These are phyloP conservation scores for Escallonia herrerae DNA, from an alignment of 129 eudicot genomes.

Conservation along the genomic window DNA sequence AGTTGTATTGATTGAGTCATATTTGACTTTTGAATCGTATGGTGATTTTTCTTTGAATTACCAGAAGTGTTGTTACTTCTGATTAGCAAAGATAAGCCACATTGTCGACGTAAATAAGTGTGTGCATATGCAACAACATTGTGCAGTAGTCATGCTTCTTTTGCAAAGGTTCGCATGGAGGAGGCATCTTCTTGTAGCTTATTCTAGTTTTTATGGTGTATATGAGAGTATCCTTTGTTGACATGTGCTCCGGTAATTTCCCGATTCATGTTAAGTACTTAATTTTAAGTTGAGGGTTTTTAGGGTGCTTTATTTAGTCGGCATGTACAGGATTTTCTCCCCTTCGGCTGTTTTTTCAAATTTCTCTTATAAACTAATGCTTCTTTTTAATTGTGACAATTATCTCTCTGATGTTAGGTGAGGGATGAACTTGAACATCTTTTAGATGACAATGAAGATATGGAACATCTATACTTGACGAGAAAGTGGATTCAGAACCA, in stretches of 20 bases:
- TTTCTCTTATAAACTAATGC: too few species aligned
- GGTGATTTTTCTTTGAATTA: too few species aligned
- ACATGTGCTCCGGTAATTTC: background rate
- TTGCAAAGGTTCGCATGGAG: background rate
- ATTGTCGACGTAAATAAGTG: too few species aligned
- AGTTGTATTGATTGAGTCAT: too few species aligned
- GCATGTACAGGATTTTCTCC: background rate
- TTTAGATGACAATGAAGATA: constrained; percentile 94
- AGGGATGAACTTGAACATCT: constrained; percentile 99
- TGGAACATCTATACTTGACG: constrained; percentile 84
- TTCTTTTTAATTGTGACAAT: background rate
- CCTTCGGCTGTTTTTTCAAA: too few species aligned
- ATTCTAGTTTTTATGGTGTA: background rate
- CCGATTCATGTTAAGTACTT: too few species aligned
- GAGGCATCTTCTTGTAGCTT: background rate
- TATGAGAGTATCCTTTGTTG: background rate
- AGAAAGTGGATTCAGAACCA: constrained; percentile 83
- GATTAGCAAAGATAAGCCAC: too few species aligned
- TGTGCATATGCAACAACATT: too few species aligned
- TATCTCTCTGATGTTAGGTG: constrained; percentile 45
- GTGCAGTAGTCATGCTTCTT: too few species aligned
- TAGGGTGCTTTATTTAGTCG: background rate
- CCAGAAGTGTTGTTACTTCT: too few species aligned
- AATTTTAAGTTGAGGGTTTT: too few species aligned
- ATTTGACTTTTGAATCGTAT: too few species aligned